Evolutionary conservation across 1,284 basidiomycete species (phyloP).

Genomic region (Cutaneotrichosporon cutaneum): DNA sequence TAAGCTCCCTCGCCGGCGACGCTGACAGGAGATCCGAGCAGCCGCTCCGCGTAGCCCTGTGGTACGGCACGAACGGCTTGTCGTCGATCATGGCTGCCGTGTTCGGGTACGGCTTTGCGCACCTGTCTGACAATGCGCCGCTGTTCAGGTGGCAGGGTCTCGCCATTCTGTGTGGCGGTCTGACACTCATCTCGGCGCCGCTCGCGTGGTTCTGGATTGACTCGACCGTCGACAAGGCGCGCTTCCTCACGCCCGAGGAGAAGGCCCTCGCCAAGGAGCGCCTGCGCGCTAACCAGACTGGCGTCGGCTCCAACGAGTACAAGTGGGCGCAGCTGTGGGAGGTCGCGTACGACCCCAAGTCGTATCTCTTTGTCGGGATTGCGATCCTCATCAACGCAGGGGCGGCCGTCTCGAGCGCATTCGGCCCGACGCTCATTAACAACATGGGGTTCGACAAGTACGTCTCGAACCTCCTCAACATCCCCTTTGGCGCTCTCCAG

Average conservation of each 20-base stretch:
- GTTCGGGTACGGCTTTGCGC: constrained; percentile 18
- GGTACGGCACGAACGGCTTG: constrained; percentile 52
- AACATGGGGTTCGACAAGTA: constrained; percentile 30
- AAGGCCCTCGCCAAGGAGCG: constrained; percentile 52
- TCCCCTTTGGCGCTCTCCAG: constrained; percentile 51
- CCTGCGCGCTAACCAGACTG: constrained; percentile 53
- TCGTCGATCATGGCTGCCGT: constrained; percentile 35
- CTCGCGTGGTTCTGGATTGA: constrained; percentile 46
- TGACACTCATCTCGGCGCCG: constrained; percentile 49
- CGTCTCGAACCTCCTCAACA: constrained; percentile 50
- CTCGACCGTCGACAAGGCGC: constrained; percentile 44
- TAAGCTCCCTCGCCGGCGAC: background rate
- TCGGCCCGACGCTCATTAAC: constrained; percentile 34
- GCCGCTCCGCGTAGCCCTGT: constrained; percentile 45
- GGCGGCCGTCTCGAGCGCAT: constrained; percentile 44
- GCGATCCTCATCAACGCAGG: constrained; percentile 46
- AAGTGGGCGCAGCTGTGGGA: constrained; percentile 51
- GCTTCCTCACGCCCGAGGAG: constrained; percentile 51
- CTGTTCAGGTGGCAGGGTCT: constrained; percentile 45
- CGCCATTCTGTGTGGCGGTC: constrained; percentile 48
- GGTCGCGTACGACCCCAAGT: constrained; percentile 47
- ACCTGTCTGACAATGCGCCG: constrained; percentile 32
- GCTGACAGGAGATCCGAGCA: constrained; percentile 29
- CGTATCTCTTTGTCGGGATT: constrained; percentile 48
- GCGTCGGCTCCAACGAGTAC: constrained; percentile 46